A percentile compares a stretch with the other conserved stretches of the same genome.
phyloP scores from a whole-genome alignment of 2,329 filamentous ascomycete genomes.

The Neonectria punicea region DNA sequence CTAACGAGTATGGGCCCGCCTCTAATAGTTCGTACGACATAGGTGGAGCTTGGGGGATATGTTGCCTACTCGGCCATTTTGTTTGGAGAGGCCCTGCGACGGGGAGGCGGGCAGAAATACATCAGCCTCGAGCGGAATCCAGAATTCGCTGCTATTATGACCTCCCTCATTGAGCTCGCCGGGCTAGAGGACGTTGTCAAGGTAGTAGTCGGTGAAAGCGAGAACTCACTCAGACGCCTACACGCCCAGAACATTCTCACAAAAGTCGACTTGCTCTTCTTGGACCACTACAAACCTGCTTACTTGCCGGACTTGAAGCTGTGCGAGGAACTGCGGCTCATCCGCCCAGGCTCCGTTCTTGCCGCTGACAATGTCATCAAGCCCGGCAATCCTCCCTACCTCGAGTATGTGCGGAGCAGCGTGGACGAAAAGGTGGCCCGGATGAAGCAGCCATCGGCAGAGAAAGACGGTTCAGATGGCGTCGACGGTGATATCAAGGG shows the following conservation, averaged over 20 bases:
- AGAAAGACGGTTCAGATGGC: slow-evolving; percentile 59
- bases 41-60: slow-evolving; percentile 82
- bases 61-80: slow-evolving; percentile 84
- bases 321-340: slow-evolving; percentile 75
- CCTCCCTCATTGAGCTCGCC: slow-evolving; percentile 75
- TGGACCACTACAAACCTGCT: slow-evolving; percentile 83
- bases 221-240: slow-evolving; percentile 70
- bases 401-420: slow-evolving; percentile 74
- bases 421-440: slow-evolving; percentile 65
- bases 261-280: slow-evolving; percentile 77
- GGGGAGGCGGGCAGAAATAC: slow-evolving; percentile 72
- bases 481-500: slow-evolving; percentile 54
- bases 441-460: slow-evolving; percentile 55
- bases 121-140: slow-evolving; percentile 79
- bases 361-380: slow-evolving; percentile 78
- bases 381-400: slow-evolving; percentile 76
- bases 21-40: background rate
- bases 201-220: slow-evolving; percentile 75
- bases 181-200: slow-evolving; percentile 75
- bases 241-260: slow-evolving; percentile 62
- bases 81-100: slow-evolving; percentile 75
- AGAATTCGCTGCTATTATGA: slow-evolving; percentile 77
- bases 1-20: background rate
- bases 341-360: slow-evolving; percentile 71
- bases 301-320: slow-evolving; percentile 81